A percentile compares a stretch with the other conserved stretches of the same genome.
Evolutionary conservation across 2,329 filamentous ascomycete genomes (phyloP).

Genomic region (Colletotrichum cordylinicola): DNA sequence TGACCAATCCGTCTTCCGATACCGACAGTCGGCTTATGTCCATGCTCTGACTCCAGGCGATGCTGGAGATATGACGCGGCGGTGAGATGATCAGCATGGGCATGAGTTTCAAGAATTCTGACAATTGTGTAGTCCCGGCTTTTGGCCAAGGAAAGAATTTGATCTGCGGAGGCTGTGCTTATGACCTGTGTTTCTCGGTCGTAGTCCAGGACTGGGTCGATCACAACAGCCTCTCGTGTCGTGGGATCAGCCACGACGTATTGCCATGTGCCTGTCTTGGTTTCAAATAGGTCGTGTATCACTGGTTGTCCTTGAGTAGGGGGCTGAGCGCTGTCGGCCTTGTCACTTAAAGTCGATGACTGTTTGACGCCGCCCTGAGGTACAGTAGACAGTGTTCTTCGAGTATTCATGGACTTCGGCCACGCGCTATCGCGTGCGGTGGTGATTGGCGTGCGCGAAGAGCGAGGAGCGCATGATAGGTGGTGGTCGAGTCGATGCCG

Average conservation of each 20-base stretch:
- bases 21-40: slow-evolving; percentile 47
- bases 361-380: background rate
- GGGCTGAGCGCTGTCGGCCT: background rate
- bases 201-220: slow-evolving; percentile 68
- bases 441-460: background rate
- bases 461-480: background rate
- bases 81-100: slow-evolving; percentile 66
- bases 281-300: slow-evolving; percentile 44
- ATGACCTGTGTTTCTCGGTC: slow-evolving; percentile 47
- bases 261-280: slow-evolving; percentile 59
- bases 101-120: slow-evolving; percentile 67
- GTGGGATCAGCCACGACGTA: slow-evolving; percentile 62
- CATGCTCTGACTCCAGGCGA: slow-evolving; percentile 40
- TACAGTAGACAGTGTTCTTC: background rate
- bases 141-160: slow-evolving; percentile 48
- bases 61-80: slow-evolving; percentile 63
- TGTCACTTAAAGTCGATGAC: background rate
- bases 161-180: slow-evolving; percentile 57
- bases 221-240: slow-evolving; percentile 57
- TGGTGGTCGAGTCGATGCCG: background rate
- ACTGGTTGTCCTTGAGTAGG: slow-evolving; percentile 30
- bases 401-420: background rate
- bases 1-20: slow-evolving; percentile 59
- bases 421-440: background rate
- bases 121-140: slow-evolving; percentile 53